These are phyloP conservation scores for Oehlia diaphana DNA, from an alignment of 192 early-diverging fungal genomes.

Conservation along the genomic window DNA sequence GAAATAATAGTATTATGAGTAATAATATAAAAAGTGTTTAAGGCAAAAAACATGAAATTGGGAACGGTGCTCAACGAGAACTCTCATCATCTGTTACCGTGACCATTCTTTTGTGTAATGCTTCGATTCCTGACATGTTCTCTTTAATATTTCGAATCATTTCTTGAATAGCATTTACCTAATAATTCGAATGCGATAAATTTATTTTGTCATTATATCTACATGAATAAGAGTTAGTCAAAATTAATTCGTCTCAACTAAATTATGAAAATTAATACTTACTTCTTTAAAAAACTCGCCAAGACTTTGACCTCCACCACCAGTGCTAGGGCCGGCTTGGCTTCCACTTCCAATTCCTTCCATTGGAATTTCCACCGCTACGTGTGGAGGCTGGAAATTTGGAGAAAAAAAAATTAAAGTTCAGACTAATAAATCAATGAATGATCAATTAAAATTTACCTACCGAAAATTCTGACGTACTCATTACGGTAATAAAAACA, in stretches of 20 bases:
- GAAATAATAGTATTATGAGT: neutral
- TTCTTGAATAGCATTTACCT: constrained; percentile 22
- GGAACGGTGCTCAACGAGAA: constrained; percentile 22
- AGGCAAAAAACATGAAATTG: neutral
- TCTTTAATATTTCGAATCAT: constrained; percentile 22
- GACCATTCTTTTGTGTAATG: constrained; percentile 19
- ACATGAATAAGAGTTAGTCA: neutral
- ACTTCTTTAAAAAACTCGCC: constrained; percentile 23
- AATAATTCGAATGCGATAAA: neutral
- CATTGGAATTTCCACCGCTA: neutral
- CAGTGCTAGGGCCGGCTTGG: neutral
- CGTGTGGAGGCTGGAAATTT: neutral
- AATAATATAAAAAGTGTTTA: neutral
- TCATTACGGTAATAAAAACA: neutral
- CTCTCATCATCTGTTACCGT: constrained; percentile 11
- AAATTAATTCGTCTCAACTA: neutral
- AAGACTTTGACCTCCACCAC: neutral
- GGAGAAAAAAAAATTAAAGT: neutral
- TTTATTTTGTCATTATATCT: neutral
- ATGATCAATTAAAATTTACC: neutral
- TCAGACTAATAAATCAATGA: neutral
- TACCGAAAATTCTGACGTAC: neutral
- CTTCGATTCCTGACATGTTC: neutral
- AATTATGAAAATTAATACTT: neutral
- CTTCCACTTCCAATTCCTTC: neutral